A percentile compares a stretch with the other conserved stretches of the same genome.
These are phyloP conservation scores for Thelephora ganbajun DNA, from an alignment of 768 basidiomycete genomes.

Conservation along the genomic window DNA sequence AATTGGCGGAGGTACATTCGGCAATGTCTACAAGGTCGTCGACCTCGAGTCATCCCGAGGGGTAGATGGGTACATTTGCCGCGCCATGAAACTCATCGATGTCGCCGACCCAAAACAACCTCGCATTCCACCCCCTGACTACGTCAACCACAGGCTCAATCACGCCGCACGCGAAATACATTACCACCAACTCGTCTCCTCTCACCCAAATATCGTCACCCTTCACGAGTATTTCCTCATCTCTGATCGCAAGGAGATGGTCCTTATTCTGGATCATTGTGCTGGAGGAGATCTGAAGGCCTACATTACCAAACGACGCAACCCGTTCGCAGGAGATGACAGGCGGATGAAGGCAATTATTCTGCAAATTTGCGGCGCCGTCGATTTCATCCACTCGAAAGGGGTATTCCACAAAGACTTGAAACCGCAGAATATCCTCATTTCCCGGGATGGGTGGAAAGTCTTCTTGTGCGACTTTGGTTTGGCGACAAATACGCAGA, in stretches of 20 bases:
- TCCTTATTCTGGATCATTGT: slow-evolving; percentile 18
- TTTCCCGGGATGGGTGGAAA: slow-evolving; percentile 22
- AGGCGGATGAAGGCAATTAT: slow-evolving; percentile 30
- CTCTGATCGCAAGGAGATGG: slow-evolving; percentile 5
- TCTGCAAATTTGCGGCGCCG: slow-evolving; percentile 37
- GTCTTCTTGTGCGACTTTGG: slow-evolving; percentile 43
- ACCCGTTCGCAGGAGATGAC: slow-evolving; percentile 27
- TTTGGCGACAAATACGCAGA: slow-evolving; percentile 18
- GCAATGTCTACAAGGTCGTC: too few species aligned
- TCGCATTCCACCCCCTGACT: too few species aligned
- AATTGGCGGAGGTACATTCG: too few species aligned
- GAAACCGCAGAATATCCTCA: slow-evolving; percentile 41
- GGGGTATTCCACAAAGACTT: slow-evolving; percentile 44
- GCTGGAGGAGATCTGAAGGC: slow-evolving; percentile 32
- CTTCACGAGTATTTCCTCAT: slow-evolving; percentile 10
- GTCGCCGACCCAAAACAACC: too few species aligned
- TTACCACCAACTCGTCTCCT: slow-evolving; percentile 10
- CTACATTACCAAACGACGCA: slow-evolving; percentile 22
- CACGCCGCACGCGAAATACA: slow-evolving; percentile 11
- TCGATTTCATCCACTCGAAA: slow-evolving; percentile 32
- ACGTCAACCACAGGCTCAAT: too few species aligned
- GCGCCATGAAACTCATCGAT: too few species aligned
- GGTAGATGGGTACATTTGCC: too few species aligned
- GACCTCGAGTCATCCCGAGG: too few species aligned
- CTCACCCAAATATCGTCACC: slow-evolving; percentile 12